phyloP scores from a whole-genome alignment of 164 flowering plant genomes.

The Echeveria elegans region DNA sequence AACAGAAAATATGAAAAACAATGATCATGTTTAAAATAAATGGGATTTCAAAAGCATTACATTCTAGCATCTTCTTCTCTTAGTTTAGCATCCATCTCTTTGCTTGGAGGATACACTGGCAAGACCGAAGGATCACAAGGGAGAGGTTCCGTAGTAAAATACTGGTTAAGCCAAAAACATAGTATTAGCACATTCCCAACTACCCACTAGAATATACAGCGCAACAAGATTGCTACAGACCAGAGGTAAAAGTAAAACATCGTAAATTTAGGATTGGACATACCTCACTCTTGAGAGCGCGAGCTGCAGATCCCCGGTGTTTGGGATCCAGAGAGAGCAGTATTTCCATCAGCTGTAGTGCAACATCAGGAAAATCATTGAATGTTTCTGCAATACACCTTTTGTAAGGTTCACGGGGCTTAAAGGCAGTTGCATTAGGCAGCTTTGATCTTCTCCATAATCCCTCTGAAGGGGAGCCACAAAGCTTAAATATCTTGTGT shows the following conservation, averaged over 20 bases:
- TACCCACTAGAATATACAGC: not conserved
- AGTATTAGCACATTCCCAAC: not conserved
- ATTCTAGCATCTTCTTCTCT: conserved; percentile 47
- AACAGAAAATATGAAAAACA: not conserved
- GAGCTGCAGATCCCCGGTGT: conserved; percentile 49
- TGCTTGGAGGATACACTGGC: conserved; percentile 66
- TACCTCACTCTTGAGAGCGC: conserved; percentile 63
- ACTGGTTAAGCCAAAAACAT: conserved; percentile 20
- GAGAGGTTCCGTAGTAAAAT: conserved; percentile 40
- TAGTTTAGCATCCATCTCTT: conserved; percentile 46
- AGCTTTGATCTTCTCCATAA: conserved; percentile 56
- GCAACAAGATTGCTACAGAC: not conserved
- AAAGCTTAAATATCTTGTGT: conserved; percentile 73
- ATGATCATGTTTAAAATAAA: not conserved
- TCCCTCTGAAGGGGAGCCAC: conserved; percentile 77
- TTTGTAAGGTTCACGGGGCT: conserved; percentile 54
- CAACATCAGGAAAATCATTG: conserved; percentile 40
- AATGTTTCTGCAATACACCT: conserved; percentile 47
- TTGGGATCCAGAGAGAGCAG: conserved; percentile 61
- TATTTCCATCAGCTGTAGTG: conserved; percentile 45
- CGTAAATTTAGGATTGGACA: not conserved
- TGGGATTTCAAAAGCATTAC: conserved; percentile 14
- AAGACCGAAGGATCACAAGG: conserved; percentile 55
- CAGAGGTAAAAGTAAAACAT: too few relatives aligned
- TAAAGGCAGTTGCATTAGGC: conserved; percentile 47